Percentiles rank a stretch among this genome's conserved stretches.
Evolutionary conservation across 176 grass and related monocot species (phyloP).

Genomic region (Lolium perenne): DNA sequence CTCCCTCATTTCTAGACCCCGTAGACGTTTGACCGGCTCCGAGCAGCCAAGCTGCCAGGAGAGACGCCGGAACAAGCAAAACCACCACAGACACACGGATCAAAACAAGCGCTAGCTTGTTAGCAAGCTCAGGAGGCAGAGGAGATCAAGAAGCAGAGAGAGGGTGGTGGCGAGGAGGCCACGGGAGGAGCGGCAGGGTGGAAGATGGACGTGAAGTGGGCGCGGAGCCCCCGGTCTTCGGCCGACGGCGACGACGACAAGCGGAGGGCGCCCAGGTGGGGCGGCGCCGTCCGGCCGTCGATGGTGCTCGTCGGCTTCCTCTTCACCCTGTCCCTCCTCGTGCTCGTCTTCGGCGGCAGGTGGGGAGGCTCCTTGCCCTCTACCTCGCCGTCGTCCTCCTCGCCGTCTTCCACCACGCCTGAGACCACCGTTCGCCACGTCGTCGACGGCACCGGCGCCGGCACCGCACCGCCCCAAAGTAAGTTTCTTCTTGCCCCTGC

Average conservation of each 20-base stretch:
- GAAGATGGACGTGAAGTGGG: slow-evolving; percentile 72
- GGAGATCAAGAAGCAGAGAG: background rate
- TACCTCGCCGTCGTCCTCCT: background rate
- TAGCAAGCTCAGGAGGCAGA: background rate
- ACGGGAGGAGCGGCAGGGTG: background rate
- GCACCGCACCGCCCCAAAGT: slow-evolving; percentile 1
- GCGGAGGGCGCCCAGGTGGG: slow-evolving; percentile 51
- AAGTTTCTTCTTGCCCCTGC: background rate
- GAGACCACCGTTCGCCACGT: slow-evolving; percentile 4
- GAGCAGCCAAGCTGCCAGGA: background rate
- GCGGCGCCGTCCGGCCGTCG: slow-evolving; percentile 56
- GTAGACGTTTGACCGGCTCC: slow-evolving; percentile 48
- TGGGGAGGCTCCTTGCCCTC: slow-evolving; percentile 22
- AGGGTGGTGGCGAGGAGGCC: background rate
- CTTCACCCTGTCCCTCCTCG: slow-evolving; percentile 59
- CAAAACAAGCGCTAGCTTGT: background rate
- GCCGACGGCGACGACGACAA: slow-evolving; percentile 52
- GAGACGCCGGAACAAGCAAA: slow-evolving; percentile 48
- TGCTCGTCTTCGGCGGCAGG: slow-evolving; percentile 54
- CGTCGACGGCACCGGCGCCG: slow-evolving; percentile 11
- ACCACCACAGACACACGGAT: slow-evolving; percentile 22
- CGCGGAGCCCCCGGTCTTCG: slow-evolving; percentile 65
- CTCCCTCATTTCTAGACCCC: slow-evolving; percentile 34
- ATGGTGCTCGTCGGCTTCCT: slow-evolving; percentile 72
- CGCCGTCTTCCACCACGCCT: background rate